Evolutionary conservation across 495 filamentous ascomycete genomes (phyloP).

Genomic region (Emericellopsis terricola): DNA sequence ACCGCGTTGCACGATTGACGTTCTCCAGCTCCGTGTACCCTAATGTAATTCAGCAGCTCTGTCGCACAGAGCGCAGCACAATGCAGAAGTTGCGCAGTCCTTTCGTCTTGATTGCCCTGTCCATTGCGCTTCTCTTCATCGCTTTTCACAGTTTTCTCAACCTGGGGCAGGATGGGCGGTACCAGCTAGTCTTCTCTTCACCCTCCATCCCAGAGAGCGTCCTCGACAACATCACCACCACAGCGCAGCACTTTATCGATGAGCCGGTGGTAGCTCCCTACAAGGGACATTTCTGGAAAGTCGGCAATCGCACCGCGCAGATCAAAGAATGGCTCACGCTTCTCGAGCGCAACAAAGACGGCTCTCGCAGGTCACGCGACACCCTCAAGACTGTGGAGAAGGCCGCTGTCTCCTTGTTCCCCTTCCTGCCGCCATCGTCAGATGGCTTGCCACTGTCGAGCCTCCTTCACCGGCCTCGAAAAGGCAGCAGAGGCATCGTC

Average conservation of each 20-base stretch:
- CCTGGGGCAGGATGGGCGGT: not conserved
- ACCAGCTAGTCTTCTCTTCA: not conserved
- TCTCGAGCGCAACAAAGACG: not conserved
- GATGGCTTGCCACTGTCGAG: not conserved
- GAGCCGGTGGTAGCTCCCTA: slow-evolving; percentile 1
- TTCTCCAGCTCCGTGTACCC: too few relatives aligned
- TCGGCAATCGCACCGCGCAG: not conserved
- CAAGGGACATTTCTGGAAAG: slow-evolving; percentile 3
- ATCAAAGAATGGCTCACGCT: slow-evolving; percentile 1
- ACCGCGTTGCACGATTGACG: too few relatives aligned
- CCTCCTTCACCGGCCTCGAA: not conserved
- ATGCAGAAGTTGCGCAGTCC: too few relatives aligned
- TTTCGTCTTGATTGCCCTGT: not conserved
- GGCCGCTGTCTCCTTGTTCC: slow-evolving; percentile 1
- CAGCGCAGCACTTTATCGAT: not conserved
- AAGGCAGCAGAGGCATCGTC: slow-evolving; percentile 1
- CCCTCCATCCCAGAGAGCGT: not conserved
- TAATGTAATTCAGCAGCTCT: too few relatives aligned
- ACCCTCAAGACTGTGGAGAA: not conserved
- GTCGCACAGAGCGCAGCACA: too few relatives aligned
- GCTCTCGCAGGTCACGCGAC: too few relatives aligned
- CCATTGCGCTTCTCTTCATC: not conserved
- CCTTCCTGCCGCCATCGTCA: not conserved
- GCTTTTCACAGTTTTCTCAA: too few relatives aligned
- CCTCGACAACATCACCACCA: not conserved